phyloP scores from a whole-genome alignment of 768 basidiomycete genomes.

The Neoboletus brunneissimus region DNA sequence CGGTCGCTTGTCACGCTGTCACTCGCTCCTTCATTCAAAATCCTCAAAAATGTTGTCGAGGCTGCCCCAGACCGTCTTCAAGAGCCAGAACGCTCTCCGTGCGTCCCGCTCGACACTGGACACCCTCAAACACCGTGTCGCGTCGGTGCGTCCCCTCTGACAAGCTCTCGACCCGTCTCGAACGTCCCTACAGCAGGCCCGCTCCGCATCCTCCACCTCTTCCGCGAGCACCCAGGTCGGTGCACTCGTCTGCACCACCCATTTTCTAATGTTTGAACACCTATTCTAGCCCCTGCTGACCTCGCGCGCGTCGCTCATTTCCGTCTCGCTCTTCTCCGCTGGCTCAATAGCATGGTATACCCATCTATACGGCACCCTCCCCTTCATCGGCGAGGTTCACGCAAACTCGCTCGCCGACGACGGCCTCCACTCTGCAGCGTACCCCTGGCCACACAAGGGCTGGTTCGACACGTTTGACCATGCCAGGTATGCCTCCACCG shows the following conservation, averaged over 20 bases:
- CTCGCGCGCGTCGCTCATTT: conserved; percentile 72
- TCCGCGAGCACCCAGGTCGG: conserved; percentile 64
- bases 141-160: conserved; percentile 43
- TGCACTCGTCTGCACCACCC: conserved; percentile 2
- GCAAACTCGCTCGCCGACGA: conserved; percentile 92
- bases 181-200: conserved; percentile 45
- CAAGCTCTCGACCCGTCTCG: conserved; percentile 13
- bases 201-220: conserved; percentile 68
- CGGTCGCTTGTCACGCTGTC: conserved; percentile 41
- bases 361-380: conserved; percentile 85
- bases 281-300: conserved; percentile 53
- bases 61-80: conserved; percentile 73
- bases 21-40: conserved; percentile 43
- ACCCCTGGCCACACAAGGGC: conserved; percentile 93
- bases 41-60: conserved; percentile 76
- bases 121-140: conserved; percentile 43
- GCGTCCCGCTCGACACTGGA: conserved; percentile 44
- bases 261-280: not conserved
- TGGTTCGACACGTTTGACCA: conserved; percentile 92
- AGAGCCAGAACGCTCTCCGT: conserved; percentile 49
- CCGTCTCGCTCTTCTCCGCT: conserved; percentile 71
- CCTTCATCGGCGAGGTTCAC: conserved; percentile 88
- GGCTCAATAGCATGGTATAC: conserved; percentile 98
- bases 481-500: conserved; percentile 64
- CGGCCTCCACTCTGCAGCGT: conserved; percentile 82